Evolutionary conservation across 2,329 filamentous ascomycete species (phyloP), one percentile per base, ranked within the genome.

Genomic region (Fonsecaea multimorphosa): DNA sequence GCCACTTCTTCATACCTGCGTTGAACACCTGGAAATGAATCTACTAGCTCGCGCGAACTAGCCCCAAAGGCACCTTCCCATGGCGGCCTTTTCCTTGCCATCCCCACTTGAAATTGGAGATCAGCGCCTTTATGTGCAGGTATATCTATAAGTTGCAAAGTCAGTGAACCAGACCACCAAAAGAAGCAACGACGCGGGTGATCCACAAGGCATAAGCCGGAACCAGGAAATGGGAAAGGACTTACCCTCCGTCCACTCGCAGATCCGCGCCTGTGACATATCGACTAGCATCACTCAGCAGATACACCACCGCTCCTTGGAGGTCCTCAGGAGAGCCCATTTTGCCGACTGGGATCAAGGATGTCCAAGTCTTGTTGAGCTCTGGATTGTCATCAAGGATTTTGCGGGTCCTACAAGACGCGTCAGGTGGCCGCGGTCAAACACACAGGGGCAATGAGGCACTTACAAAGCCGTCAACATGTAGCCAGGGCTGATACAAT

Each of bases 401-500:
- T 83, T 96, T 96, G 81, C 93, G 88, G 49, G 93, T 97, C 60
- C 91, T 96, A 74, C 65, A 63, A 34, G 31, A 5, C 8, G 19
- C 8, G 61, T 67, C 19, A 60, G 61, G 53, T 29, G 12, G 29
- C 16, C 54, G 61, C 56, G 36, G 53, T 38, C 44, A 81, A 27
- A 31, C 31, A 19, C 67, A n/a, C 66, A 7, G 29, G 29, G 27
- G 19, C 3, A 14, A 19, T n/a, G 11, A 32, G n/a, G 14, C 9
- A 81, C 90, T 86, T 84, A 94, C 91, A 97, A 81, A 65, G 93
- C 91, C 16, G 94, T 97, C 71, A 97, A 82, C 94, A 98, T 98
- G 80, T 98, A 98, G 52, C 95, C 94, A 0, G 94, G 94, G 32
- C 90, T 93, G 77, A 98, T 95, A 79, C 91, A 95, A 82, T 98